Evolutionary conservation across 2,329 filamentous ascomycete species (phyloP).

Genomic region (Alternaria incomplexa): DNA sequence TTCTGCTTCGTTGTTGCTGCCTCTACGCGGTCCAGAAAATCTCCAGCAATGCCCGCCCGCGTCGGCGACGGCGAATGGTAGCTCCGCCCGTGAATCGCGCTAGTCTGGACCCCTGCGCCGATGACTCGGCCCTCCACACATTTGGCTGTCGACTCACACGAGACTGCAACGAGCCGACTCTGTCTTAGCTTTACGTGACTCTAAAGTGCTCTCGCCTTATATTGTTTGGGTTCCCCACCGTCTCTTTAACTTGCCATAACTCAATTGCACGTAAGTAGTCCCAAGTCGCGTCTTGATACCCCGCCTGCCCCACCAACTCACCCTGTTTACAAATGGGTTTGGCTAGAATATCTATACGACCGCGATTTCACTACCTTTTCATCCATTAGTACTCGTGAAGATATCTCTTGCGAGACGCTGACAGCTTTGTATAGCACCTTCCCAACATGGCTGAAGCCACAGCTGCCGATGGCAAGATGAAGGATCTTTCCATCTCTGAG

Average conservation of each 20-base stretch:
- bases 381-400: not conserved
- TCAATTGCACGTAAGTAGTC: slow-evolving; percentile 7
- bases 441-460: slow-evolving; percentile 41
- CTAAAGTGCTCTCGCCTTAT: slow-evolving; percentile 13
- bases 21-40: slow-evolving; percentile 39
- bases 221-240: not conserved
- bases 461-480: slow-evolving; percentile 53
- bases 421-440: slow-evolving; percentile 6
- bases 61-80: slow-evolving; percentile 27
- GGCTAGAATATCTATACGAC: not conserved
- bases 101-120: slow-evolving; percentile 25
- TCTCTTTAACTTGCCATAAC: not conserved
- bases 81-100: slow-evolving; percentile 24
- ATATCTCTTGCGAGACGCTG: slow-evolving; percentile 1
- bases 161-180: slow-evolving; percentile 26
- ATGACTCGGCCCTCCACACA: slow-evolving; percentile 41
- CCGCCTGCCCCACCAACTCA: slow-evolving; percentile 41
- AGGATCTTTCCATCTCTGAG: slow-evolving; percentile 51
- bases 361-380: not conserved
- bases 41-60: slow-evolving; percentile 22
- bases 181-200: slow-evolving; percentile 2
- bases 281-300: slow-evolving; percentile 21
- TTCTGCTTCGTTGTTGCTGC: slow-evolving; percentile 38
- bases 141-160: slow-evolving; percentile 31
- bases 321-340: not conserved